Percentiles rank a stretch among this genome's conserved stretches.
phyloP scores from a whole-genome alignment of 768 basidiomycete genomes.

The Hygrocybe coccinea region DNA sequence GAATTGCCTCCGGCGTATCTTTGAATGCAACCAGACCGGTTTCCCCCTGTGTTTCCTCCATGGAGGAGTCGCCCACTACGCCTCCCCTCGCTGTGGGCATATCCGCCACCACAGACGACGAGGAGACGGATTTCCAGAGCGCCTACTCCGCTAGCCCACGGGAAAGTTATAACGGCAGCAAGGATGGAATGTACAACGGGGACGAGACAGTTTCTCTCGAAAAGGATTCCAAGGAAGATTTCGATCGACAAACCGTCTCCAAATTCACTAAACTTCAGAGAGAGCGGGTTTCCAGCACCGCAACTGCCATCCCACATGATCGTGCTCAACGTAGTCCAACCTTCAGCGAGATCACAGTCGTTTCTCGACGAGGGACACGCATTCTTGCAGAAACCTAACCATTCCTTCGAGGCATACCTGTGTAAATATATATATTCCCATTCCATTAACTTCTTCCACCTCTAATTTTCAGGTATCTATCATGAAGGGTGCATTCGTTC shows the following conservation, averaged over 20 bases:
- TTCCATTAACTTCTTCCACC: conserved; percentile 1
- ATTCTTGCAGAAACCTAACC: conserved; percentile 7
- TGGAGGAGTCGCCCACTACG: conserved; percentile 28
- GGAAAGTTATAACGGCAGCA: conserved; percentile 46
- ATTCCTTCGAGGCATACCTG: neutral
- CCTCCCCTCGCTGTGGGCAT: conserved; percentile 32
- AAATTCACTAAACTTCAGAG: conserved; percentile 38
- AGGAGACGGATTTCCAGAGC: conserved; percentile 83
- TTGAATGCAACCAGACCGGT: conserved; percentile 22
- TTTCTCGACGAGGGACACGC: conserved; percentile 13
- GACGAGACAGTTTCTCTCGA: conserved; percentile 14
- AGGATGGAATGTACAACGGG: conserved; percentile 26
- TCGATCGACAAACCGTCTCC: conserved; percentile 23
- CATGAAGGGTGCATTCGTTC: neutral
- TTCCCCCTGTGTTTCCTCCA: conserved; percentile 7
- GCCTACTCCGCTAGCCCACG: conserved; percentile 76
- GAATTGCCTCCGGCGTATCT: conserved; percentile 20
- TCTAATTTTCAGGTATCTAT: neutral
- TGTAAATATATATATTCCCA: neutral
- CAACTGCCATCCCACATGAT: conserved; percentile 34
- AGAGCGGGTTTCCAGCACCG: conserved; percentile 57
- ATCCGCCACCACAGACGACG: conserved; percentile 57
- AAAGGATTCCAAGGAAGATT: conserved; percentile 22
- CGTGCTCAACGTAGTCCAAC: conserved; percentile 32
- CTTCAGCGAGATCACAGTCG: conserved; percentile 39